Base-by-base conservation (phyloP, 208 protist species). In the Trypanosomatidae sp. region DNA sequence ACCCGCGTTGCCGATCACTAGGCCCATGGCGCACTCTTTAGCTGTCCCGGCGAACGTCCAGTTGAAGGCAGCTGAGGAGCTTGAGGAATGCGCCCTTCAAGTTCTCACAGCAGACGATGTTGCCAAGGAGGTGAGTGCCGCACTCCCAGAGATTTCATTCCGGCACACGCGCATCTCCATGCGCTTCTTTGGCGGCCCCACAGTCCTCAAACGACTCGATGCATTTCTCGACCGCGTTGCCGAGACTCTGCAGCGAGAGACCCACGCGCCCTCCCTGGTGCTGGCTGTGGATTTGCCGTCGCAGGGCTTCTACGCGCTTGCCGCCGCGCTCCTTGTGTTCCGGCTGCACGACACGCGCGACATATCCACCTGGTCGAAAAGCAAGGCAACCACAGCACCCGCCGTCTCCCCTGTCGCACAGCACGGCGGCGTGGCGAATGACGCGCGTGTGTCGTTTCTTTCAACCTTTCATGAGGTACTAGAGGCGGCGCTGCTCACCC, bases 261-360 rank as follows among this genome's bases (percentile, higher is more conserved):
- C 25, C 1, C 19, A n/a, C 13, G 2, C 12, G n/a, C 7, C 69
- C 10, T 67, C 52, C 7, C 55, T 80, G 17, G 75, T 80, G 64
- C 47, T 80, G 41, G 69, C 62, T 19, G 33, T 71, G n/a, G 75
- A 80, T 8, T 12, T 60, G 1, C 62, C 69, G 1, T 64, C 69
- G 9, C 69, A 80, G 41, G 46, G 44, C 22, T 80, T 80, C n/a
- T 80, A 71, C 36, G 70, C 69, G 28, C 46, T 80, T n/a, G 75
- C 69, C 36, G 75, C 75, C 0, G 64, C 60, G 25, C 44, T 80
- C 17, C 36, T 80, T 19, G 75, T 55, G 9, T 72, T 71, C 28
- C 75, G 75, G 15, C 62, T 80, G 53, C 69, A 64, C 41, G 52
- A 62, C 47, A 71, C 7, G 1, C 75, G 70, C 2, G 62, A 74